Evolutionary conservation across 352 stramenopile species (phyloP).

Genomic region (Phytophthora sp.): DNA sequence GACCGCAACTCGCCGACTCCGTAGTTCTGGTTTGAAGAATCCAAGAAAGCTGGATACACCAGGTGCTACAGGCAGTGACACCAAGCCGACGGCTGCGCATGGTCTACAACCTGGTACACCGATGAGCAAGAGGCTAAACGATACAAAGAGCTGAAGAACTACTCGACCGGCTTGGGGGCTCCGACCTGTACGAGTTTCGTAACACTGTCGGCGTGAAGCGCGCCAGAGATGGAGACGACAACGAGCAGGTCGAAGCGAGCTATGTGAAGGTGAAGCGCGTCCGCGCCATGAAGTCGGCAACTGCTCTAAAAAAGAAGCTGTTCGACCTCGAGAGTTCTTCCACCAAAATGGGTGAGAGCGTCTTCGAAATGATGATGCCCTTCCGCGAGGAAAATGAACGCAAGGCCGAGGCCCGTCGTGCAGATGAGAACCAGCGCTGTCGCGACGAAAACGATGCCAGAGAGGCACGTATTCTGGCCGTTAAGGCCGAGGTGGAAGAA

Average conservation of each 20-base stretch:
- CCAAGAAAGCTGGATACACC: neutral
- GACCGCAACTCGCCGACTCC: neutral
- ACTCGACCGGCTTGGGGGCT: too few species aligned
- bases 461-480: neutral
- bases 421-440: neutral
- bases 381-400: neutral
- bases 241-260: constrained; percentile 12
- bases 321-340: neutral
- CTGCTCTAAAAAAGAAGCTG: neutral
- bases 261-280: constrained; percentile 2
- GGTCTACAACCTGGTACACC: too few species aligned
- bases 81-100: too few species aligned
- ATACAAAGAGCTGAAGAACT: too few species aligned
- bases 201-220: too few species aligned
- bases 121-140: too few species aligned
- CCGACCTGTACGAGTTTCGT: too few species aligned
- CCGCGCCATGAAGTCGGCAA: neutral
- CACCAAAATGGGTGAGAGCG: neutral
- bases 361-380: constrained; percentile 7
- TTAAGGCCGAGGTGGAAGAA: neutral
- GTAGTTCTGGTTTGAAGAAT: neutral
- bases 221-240: too few species aligned
- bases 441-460: neutral
- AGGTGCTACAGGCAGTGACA: too few species aligned
- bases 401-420: neutral